These are phyloP conservation scores for Fraxinus albicans DNA, from an alignment of 305 asterid genomes.

Conservation along the genomic window DNA sequence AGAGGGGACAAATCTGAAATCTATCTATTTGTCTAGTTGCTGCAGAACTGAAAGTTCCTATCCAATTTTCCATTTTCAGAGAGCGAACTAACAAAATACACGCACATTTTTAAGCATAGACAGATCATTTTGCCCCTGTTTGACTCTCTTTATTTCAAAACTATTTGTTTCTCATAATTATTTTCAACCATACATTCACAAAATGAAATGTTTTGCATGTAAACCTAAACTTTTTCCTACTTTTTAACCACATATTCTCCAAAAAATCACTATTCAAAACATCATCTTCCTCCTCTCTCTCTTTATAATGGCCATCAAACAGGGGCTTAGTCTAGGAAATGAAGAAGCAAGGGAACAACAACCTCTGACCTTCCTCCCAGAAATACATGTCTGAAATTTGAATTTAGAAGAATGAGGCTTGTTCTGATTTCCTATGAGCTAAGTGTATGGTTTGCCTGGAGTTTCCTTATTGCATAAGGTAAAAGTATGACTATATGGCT, in stretches of 20 bases:
- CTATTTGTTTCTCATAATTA: no score
- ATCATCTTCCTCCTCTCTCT: background rate
- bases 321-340: background rate
- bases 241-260: background rate
- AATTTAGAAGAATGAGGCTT: background rate
- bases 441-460: background rate
- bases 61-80: background rate
- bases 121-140: background rate
- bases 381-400: background rate
- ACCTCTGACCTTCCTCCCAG: background rate
- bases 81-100: background rate
- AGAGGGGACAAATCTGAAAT: background rate
- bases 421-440: background rate
- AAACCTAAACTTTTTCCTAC: no score
- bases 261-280: background rate
- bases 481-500: background rate
- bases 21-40: background rate
- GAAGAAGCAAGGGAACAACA: background rate
- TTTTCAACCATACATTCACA: no score
- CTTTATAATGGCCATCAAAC: background rate
- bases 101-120: background rate
- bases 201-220: background rate
- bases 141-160: background rate
- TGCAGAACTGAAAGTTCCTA: background rate
- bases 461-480: background rate